Evolutionary conservation across 139 green algal genomes (phyloP), one percentile per base, ranked within the genome.

Genomic region (Chlamydomonas sphaeroides): DNA sequence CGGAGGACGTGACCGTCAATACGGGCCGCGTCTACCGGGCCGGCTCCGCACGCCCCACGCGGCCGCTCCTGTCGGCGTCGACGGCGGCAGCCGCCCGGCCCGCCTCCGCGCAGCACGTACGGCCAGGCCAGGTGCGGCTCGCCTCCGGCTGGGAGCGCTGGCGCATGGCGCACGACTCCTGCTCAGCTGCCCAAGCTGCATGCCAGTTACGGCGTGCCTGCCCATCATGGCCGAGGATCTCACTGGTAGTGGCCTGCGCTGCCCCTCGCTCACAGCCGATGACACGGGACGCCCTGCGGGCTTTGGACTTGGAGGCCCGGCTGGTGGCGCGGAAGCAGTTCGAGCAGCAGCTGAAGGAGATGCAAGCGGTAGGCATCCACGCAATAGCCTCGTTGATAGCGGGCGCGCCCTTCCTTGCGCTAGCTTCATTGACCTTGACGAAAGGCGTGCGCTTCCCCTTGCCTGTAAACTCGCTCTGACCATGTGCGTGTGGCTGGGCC

Each of bases 321-420:
- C 23, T 72, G 25, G 75, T 62, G 10, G 75, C 75, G 0, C 61
- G 75, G 25, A 82, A 82, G 32, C 65, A 65, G 42, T 82, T 53
- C 56, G 75, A 82, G 10, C 61, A 82, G 62, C 41, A 72, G 21
- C 21, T 61, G 33, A 61, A 62, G 23, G 62, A 72, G 32, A 32
- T 62, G 41, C 75, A 82, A 38, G 75, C 75, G 45, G 75, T 82
- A 51, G 65, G 75, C n/a, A n/a, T n/a, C n/a, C n/a, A n/a, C n/a
- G n/a, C n/a, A n/a, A n/a, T n/a, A n/a, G n/a, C n/a, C n/a, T n/a
- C n/a, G n/a, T n/a, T n/a, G n/a, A n/a, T n/a, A n/a, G n/a, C n/a
- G n/a, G n/a, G n/a, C n/a, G n/a, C n/a, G n/a, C n/a, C n/a, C n/a
- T n/a, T n/a, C n/a, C n/a, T n/a, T n/a, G n/a, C n/a, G n/a, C n/a